phyloP scores from a whole-genome alignment of 2,329 filamentous ascomycete genomes.

The Colletotrichum caudatum region DNA sequence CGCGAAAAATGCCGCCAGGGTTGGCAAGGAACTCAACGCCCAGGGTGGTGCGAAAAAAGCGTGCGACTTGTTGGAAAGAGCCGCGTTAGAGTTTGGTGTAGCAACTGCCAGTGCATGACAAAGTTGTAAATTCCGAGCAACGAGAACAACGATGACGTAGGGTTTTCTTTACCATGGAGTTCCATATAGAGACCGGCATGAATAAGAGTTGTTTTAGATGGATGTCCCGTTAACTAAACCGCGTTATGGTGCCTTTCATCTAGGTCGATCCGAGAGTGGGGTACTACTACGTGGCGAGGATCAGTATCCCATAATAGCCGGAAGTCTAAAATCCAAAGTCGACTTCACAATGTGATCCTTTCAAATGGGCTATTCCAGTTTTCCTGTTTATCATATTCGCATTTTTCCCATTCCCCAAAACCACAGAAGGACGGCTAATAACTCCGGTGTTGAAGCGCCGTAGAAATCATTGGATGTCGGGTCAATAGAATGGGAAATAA shows the following conservation, averaged over 20 bases:
- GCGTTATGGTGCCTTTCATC: background rate
- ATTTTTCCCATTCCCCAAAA: background rate
- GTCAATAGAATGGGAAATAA: background rate
- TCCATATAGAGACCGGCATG: background rate
- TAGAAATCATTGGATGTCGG: background rate
- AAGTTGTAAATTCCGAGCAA: background rate
- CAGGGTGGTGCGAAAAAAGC: slow-evolving; percentile 47
- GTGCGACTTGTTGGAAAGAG: slow-evolving; percentile 48
- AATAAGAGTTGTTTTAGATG: background rate
- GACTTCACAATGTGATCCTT: background rate
- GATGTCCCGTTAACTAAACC: too few relatives aligned
- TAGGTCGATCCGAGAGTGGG: background rate
- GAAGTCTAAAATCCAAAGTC: background rate
- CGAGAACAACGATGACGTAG: background rate
- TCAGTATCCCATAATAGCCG: background rate
- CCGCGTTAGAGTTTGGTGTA: slow-evolving; percentile 4
- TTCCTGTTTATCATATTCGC: background rate
- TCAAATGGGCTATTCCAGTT: background rate
- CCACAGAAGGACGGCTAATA: background rate
- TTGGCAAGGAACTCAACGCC: slow-evolving; percentile 47
- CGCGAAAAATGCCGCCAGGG: slow-evolving; percentile 42
- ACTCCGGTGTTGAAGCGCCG: too few relatives aligned
- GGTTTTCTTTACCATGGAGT: background rate
- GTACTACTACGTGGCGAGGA: background rate
- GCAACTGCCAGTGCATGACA: background rate